phyloP scores from a whole-genome alignment of 2,329 filamentous ascomycete species.

The Karstenula rhodostoma region DNA sequence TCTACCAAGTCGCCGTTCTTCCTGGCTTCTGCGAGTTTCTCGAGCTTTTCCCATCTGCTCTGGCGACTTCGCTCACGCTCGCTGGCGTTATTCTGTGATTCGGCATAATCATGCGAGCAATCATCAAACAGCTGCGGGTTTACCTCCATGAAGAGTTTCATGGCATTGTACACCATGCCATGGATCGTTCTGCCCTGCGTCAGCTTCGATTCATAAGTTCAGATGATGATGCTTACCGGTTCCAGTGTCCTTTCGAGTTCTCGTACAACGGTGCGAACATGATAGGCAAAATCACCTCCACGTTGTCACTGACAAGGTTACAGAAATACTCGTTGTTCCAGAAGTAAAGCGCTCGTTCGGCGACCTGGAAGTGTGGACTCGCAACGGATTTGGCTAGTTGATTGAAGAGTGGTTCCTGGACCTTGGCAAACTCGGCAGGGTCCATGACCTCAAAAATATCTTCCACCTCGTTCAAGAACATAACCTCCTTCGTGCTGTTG shows the following conservation, averaged over 20 bases:
- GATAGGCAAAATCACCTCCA: slow-evolving; percentile 96
- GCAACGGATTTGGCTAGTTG: slow-evolving; percentile 97
- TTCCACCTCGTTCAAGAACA: slow-evolving; percentile 99
- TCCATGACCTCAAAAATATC: slow-evolving; percentile 99
- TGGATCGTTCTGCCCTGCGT: slow-evolving; percentile 81
- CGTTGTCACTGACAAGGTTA: slow-evolving; percentile 98
- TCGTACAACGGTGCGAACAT: slow-evolving; percentile 99
- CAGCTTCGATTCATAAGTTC: slow-evolving; percentile 21
- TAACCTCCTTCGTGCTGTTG: slow-evolving; percentile 99
- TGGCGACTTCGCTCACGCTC: slow-evolving; percentile 82
- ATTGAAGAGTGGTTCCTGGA: slow-evolving; percentile 96
- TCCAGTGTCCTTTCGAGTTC: slow-evolving; percentile 99
- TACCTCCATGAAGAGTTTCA: slow-evolving; percentile 99
- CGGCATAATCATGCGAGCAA: slow-evolving; percentile 97
- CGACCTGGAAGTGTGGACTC: slow-evolving; percentile 98
- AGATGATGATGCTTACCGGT: slow-evolving; percentile 70
- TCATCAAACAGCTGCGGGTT: slow-evolving; percentile 98
- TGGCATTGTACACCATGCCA: slow-evolving; percentile 99
- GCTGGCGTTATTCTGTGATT: slow-evolving; percentile 92
- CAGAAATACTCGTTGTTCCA: slow-evolving; percentile 99
- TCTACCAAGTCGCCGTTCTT: slow-evolving; percentile 58
- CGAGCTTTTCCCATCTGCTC: slow-evolving; percentile 87
- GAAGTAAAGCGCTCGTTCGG: slow-evolving; percentile 96
- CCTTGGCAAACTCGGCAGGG: slow-evolving; percentile 96
- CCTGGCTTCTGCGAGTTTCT: slow-evolving; percentile 78